These are phyloP conservation scores for Blastobotrys capitulatus DNA, from an alignment of 1,139 yeast species.

Conservation along the genomic window DNA sequence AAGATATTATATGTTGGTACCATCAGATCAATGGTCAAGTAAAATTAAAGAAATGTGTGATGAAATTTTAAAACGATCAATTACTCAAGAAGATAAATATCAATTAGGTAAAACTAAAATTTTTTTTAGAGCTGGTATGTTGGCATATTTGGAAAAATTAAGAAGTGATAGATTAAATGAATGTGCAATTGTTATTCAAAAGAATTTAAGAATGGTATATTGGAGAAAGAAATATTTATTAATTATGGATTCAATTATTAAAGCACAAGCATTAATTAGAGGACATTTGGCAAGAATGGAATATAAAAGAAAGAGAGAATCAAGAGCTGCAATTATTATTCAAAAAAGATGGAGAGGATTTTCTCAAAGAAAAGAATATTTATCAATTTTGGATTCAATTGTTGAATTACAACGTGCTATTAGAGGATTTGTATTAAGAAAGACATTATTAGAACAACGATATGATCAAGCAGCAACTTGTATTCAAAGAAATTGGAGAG, in stretches of 20 bases:
- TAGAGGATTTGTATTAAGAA: constrained; percentile 62
- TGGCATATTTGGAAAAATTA: constrained; percentile 81
- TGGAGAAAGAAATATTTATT: constrained; percentile 58
- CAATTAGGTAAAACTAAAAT: constrained; percentile 81
- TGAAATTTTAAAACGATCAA: constrained; percentile 56
- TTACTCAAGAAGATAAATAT: constrained; percentile 61
- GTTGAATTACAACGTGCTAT: constrained; percentile 59
- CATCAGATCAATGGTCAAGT: constrained; percentile 61
- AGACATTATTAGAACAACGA: constrained; percentile 43
- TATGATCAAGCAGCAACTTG: constrained; percentile 58
- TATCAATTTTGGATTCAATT: constrained; percentile 45
- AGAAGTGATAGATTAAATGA: constrained; percentile 71
- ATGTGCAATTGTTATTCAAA: constrained; percentile 83
- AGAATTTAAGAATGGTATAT: constrained; percentile 64
- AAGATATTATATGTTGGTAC: constrained; percentile 77
- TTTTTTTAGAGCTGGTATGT: constrained; percentile 90
- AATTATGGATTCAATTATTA: constrained; percentile 49
- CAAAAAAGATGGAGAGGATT: constrained; percentile 73
- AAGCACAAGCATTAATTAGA: constrained; percentile 56
- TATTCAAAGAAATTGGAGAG: constrained; percentile 67
- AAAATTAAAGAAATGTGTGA: constrained; percentile 61
- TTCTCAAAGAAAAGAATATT: constrained; percentile 46
- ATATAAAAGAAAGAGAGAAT: constrained; percentile 54
- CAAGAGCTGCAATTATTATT: constrained; percentile 59
- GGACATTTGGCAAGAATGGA: constrained; percentile 58